Base-by-base conservation (phyloP, 495 filamentous ascomycete species). In the Penicillium goetzii region DNA sequence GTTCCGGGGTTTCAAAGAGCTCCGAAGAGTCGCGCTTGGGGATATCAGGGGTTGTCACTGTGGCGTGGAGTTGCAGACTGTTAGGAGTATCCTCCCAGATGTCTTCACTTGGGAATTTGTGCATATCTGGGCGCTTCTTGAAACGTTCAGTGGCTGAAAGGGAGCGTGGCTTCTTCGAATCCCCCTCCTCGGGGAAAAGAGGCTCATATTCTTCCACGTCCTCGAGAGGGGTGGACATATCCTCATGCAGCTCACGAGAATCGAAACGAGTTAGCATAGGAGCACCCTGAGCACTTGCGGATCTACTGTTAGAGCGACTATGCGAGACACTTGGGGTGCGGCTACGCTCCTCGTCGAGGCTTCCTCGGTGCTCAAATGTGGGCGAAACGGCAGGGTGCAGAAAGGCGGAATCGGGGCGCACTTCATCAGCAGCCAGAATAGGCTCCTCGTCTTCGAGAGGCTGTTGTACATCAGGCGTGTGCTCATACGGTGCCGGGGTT, bases 61-160 rank as follows among this genome's bases (percentile, higher is more conserved):
- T 93, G 21, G 95, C 87, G 33, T 91, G 86, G 60, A 92, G 87
- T 67, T 93, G 88, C 51, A 92, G 80, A 77, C 91, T 94, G 76
- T 89, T 91, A 4, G 95, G 95, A 0, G 93, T 90, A 76, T 99
- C 95, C 73, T 99, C 95, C 95, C 95, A 99, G 40, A 97, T 85
- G 72, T 99, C 95, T 65, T 90, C 87, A 73, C 92, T 97, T 0
- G 95, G 95, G 77, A 99, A 99, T 51, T 89, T 86, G 53, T 91
- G 90, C 36, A 81, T 67, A 49, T 87, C 85, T 0, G 89, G 86
- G 38, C 87, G 84, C 41, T 80, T 69, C 72, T 88, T 90, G 58
- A 88, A 80, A 43, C 85, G 83, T 52, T 90, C 86, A 6, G 83
- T 80, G 25, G 84, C 80, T 11, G 86, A 81, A 47, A 83, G 66